Evolutionary conservation across 2,329 filamentous ascomycete genomes (phyloP), one percentile per base, ranked within the genome.

Genomic region (Arthrobotrys megalospora): DNA sequence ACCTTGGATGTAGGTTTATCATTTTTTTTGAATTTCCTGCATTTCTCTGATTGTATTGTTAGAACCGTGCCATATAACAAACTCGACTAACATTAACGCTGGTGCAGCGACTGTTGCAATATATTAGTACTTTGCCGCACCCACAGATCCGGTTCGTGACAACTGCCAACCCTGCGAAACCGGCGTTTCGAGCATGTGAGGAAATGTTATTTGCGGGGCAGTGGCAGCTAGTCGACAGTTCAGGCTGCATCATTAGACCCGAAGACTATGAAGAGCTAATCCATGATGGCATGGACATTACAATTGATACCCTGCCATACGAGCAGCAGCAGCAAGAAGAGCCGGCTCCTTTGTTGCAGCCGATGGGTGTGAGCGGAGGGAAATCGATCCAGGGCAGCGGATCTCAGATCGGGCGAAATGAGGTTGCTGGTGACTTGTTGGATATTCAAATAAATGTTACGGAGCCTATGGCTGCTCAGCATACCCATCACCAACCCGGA

Each of bases 241-340:
- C 36, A 0, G 75, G 67, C 10, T 78, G 75, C 36, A 78, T 78
- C 14, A 78, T 78, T 14, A 62, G 75, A 8, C 75, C 67, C 1
- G 75, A 78, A 16, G 75, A 78, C 36, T 78, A 64, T 32, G 75
- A 78, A 16, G 75, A 78, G 7, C 28, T 78, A 1, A 69, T 68
- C 16, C 53, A 78, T 36, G 62, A 70, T 68, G 67, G 75, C 16
- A 78, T 78, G 75, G 63, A 78, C 53, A 58, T 78, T 28, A 78
- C 75, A 0, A 32, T 78, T 16, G 75, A 78, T 14, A 78, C 75
- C 16, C 50, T 50, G 19, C 32, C 52, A 3, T 67, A 63, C n/a
- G 67, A 16, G 6, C 66, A 62, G 41, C n/a, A 55, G 52, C 41
- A 45, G n/a, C 24, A 34, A 2, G 67, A 71, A 14, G 62, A 72